A percentile compares a stretch with the other conserved stretches of the same genome.
Evolutionary conservation across 2,329 filamentous ascomycete genomes (phyloP).

Genomic region (Nemania sp.): DNA sequence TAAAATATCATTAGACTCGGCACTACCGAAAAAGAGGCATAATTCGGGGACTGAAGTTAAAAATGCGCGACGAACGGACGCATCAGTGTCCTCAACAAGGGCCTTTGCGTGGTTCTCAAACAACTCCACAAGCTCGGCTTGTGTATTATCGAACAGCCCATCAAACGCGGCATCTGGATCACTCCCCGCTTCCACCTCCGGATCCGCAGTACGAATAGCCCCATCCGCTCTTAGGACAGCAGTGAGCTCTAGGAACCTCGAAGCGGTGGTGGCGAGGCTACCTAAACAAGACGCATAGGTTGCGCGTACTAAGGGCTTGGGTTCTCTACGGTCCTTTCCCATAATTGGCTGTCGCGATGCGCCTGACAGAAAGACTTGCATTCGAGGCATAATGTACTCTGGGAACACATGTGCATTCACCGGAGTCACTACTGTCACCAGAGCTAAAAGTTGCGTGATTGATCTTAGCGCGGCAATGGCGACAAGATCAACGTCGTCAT

Average conservation of each 20-base stretch:
- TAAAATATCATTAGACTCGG: conserved; percentile 95
- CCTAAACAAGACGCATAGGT: conserved; percentile 95
- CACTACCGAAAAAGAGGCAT: conserved; percentile 93
- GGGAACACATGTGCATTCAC: conserved; percentile 77
- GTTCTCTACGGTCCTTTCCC: conserved; percentile 58
- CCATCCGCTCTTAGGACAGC: conserved; percentile 88
- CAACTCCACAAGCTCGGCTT: conserved; percentile 81
- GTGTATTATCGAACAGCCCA: conserved; percentile 88
- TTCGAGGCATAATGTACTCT: conserved; percentile 74
- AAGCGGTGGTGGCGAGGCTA: conserved; percentile 86
- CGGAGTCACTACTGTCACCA: conserved; percentile 88
- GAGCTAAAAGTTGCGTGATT: conserved; percentile 86
- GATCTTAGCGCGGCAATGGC: conserved; percentile 86
- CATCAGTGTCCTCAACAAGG: conserved; percentile 86
- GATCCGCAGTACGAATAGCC: conserved; percentile 80
- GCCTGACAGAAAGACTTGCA: conserved; percentile 66
- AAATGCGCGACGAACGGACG: conserved; percentile 89
- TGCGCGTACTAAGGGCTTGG: conserved; percentile 80
- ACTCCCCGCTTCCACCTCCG: conserved; percentile 79
- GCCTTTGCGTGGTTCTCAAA: conserved; percentile 92
- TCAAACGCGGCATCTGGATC: conserved; percentile 79
- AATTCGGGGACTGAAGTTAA: conserved; percentile 90
- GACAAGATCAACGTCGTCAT: conserved; percentile 85
- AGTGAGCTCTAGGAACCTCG: conserved; percentile 89
- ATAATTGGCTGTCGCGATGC: conserved; percentile 53